phyloP scores from a whole-genome alignment of 2,329 filamentous ascomycete genomes.

The Dryadomyces quercus-mongolicae region DNA sequence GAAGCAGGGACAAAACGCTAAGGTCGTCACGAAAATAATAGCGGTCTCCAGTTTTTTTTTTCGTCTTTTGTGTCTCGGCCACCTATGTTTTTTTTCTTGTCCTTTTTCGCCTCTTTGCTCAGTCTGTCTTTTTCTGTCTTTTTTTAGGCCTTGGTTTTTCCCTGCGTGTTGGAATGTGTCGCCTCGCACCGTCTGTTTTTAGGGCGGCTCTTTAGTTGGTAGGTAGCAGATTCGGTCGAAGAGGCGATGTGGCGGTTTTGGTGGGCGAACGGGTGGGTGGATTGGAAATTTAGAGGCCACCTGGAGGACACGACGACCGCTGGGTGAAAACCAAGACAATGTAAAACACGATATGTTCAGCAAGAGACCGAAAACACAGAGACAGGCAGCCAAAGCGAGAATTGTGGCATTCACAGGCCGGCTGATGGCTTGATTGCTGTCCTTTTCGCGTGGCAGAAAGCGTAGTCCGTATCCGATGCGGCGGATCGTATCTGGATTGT shows the following conservation, averaged over 20 bases:
- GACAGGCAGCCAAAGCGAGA: not conserved
- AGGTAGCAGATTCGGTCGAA: not conserved
- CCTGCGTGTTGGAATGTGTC: not conserved
- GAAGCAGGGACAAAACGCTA: constrained; percentile 9
- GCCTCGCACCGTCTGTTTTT: not conserved
- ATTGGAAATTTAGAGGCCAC: not conserved
- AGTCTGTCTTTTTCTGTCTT: not conserved
- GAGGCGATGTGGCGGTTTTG: not conserved
- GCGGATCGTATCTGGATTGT: not conserved
- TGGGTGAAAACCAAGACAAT: not conserved
- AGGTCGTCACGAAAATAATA: constrained; percentile 7
- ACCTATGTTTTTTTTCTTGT: not conserved
- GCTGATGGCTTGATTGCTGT: not conserved
- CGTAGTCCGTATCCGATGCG: not conserved
- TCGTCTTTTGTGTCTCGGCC: not conserved
- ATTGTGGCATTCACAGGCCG: not conserved
- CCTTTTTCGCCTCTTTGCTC: not conserved
- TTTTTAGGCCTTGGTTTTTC: not conserved
- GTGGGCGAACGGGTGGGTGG: not conserved
- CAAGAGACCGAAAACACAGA: not conserved
- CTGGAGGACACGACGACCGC: not conserved
- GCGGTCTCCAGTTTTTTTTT: constrained; percentile 9
- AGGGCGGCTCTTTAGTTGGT: not conserved
- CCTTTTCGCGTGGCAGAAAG: not conserved
- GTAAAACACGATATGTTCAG: not conserved